Base-by-base conservation (phyloP, 139 green algal species). In the Eudorina sp. region DNA sequence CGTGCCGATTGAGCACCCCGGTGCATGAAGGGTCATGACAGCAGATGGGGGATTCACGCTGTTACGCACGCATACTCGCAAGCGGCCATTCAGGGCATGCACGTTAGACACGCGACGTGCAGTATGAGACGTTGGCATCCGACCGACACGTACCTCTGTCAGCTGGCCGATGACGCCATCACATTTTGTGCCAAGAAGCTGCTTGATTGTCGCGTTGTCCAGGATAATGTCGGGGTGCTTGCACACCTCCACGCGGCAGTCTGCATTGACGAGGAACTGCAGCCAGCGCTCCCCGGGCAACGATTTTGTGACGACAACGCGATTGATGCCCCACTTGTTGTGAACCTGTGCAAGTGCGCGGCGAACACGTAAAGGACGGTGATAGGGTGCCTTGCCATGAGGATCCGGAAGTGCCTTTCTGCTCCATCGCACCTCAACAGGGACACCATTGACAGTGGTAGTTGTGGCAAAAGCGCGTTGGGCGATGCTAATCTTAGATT, bases 111-210 rank as follows among this genome's bases (percentile, higher is more conserved):
- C n/a, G n/a, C n/a, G n/a, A n/a, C n/a, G n/a, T n/a, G n/a, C n/a
- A n/a, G n/a, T n/a, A n/a, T n/a, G n/a, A n/a, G n/a, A n/a, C n/a
- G n/a, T n/a, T n/a, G n/a, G n/a, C n/a, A n/a, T 4, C 48, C 53
- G 2, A 45, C n/a, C 5, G 0, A 36, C 41, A 8, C 89, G 16
- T 88, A 97, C 96, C 95, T 99, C 97, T 29, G 97, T 99, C 14
- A 99, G 91, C 92, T 99, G 98, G 5, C 98, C 98, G n/a, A 99
- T 97, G 34, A 99, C 97, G 31, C 97, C 98, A 72, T 99, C 95
- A 84, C 96, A 99, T 64, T 97, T 93, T 70, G 91, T 86, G 27
- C 96, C 97, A 3, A 99, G 98, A 4, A 99, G 93, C 80, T 94
- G 86, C 85, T 95, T 95, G 90, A 99, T 97, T 31, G 95, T 97